These are phyloP conservation scores for Fusarium sp. DNA, from an alignment of 2,329 filamentous ascomycete species.

Conservation along the genomic window DNA sequence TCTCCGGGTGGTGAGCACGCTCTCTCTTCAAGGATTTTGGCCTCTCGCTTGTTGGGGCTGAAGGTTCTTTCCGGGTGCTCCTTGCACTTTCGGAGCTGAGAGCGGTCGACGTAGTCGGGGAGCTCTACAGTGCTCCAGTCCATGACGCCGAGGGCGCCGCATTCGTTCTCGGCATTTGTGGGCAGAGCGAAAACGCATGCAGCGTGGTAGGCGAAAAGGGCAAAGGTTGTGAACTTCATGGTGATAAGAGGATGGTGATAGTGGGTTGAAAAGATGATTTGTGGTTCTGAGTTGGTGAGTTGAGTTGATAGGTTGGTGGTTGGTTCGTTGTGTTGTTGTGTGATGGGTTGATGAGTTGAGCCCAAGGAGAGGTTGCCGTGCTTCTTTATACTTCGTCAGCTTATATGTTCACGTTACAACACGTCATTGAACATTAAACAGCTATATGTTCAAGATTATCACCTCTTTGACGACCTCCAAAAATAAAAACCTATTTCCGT, in stretches of 20 bases:
- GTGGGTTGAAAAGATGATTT: background rate
- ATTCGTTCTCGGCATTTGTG: background rate
- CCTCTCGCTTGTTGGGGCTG: background rate
- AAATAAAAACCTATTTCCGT: background rate
- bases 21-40: background rate
- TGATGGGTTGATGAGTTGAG: background rate
- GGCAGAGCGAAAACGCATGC: background rate
- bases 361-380: background rate
- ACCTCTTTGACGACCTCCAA: background rate
- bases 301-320: background rate
- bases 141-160: constrained; percentile 12
- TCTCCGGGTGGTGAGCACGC: background rate
- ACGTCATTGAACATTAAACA: background rate
- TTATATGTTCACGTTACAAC: background rate
- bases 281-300: background rate
- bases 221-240: background rate
- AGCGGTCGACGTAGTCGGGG: background rate
- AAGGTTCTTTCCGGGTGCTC: background rate
- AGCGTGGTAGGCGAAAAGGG: background rate
- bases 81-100: constrained; percentile 4
- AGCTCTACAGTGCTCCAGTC: constrained; percentile 6
- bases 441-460: background rate
- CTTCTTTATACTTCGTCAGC: background rate
- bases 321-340: background rate
- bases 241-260: background rate